phyloP scores from a whole-genome alignment of 2,329 filamentous ascomycete species.

The Lachnellula willkommii region DNA sequence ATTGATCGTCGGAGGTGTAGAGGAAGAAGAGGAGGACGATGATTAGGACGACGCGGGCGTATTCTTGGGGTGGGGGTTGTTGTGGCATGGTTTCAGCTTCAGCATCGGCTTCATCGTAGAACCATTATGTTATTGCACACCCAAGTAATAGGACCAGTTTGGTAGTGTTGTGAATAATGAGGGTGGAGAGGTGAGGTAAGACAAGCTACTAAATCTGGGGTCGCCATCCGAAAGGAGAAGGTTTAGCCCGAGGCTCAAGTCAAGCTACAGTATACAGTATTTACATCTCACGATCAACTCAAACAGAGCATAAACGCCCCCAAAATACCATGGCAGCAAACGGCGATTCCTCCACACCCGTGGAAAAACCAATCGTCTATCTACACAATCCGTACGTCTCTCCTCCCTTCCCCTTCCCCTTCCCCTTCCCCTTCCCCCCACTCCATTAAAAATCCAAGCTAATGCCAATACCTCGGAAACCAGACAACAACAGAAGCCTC shows the following conservation, averaged over 20 bases:
- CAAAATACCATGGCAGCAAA: not conserved
- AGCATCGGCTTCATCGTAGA: not conserved
- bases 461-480: not conserved
- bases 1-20: constrained; percentile 25
- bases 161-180: not conserved
- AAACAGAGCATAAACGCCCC: too few relatives aligned
- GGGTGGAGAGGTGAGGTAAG: not conserved
- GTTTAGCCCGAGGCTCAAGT: not conserved
- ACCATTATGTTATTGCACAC: not conserved
- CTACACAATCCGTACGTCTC: not conserved
- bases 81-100: constrained; percentile 21
- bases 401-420: too few relatives aligned
- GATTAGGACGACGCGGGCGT: constrained; percentile 26
- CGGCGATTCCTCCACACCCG: not conserved
- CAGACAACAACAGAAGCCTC: constrained; percentile 24
- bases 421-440: not conserved
- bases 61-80: constrained; percentile 25
- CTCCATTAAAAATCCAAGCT: not conserved
- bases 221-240: not conserved
- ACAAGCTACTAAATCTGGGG: not conserved
- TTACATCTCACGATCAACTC: not conserved
- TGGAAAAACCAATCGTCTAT: not conserved
- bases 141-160: not conserved
- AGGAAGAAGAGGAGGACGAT: constrained; percentile 31
- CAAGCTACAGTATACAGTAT: not conserved